Base-by-base conservation (phyloP, 1,284 basidiomycete genomes). In the Pyrrhoderma lamaoense region DNA sequence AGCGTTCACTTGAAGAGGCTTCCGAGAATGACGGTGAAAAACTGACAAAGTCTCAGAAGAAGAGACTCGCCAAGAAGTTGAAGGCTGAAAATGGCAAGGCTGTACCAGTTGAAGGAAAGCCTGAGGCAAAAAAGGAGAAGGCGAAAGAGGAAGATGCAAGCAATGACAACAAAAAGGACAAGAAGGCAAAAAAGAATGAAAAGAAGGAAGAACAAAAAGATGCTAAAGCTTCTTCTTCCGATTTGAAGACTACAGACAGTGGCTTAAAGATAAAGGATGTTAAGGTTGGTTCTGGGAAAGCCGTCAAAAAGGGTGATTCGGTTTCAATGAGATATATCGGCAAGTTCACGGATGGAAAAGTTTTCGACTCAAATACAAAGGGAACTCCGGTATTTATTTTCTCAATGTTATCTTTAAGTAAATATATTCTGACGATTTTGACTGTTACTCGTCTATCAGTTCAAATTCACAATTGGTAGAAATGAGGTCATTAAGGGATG, bases 401-500 rank as follows among this genome's bases (percentile, higher is more conserved):
- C 39, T 42, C 45, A 44, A 27, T 44, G 23, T 25, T 14, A 34
- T 43, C 47, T 36, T 5, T 22, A 34, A 38, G 14, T 31, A 58
- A 21, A 37, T n/a, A 34, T 48, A 52, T 55, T 47, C 53, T 45
- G 42, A 47, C 38, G 21, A 16, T 37, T 16, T 37, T 38, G 34
- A 14, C 9, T 40, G 35, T 23, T 46, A 16, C 39, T 18, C n/a
- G 16, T 54, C 50, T 19, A 35, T 21, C 55, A 88, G 79, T 96
- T 97, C 73, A 71, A 72, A 44, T 97, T 97, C 77, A 79, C 74
- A 45, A 77, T 98, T 31, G 95, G 94, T 51, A 74, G 77, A 55
- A 91, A 91, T 40, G 87, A 96, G 65, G 94, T 97, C 49, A 95
- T 97, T 69, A 89, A 89, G 73, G 92, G 87, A 42, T 96, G 93